Evolutionary conservation across 306 rosid species (phyloP), one percentile per base, ranked within the genome.

Genomic region (Phaseolus lunatus): DNA sequence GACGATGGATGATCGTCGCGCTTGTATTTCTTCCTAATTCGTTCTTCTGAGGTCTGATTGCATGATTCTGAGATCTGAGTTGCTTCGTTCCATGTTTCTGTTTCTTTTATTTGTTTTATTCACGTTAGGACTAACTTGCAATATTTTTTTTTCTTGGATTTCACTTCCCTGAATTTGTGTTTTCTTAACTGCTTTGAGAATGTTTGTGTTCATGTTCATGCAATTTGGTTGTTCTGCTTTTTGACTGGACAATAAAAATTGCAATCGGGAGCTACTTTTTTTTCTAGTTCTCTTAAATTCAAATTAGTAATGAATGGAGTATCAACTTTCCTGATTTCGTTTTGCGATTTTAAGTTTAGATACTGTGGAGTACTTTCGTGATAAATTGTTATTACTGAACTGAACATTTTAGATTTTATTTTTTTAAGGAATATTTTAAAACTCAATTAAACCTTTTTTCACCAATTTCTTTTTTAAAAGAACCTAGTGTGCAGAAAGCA

Each of bases 11-110:
- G 54, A 78, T 78, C 53, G 16, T 56, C 31, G 41, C 24, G 26
- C 24, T 12, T 39, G 1, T 41, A 24, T 39, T 73, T 23, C 13
- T 3, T 24, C 18, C 1, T 73, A 6, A 59, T 43, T 67, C 22
- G 29, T 39, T 44, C 0, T 4, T 73, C 18, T 57, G 35, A 57
- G 64, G 35, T 24, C 39, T 27, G 41, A 27, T 27, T 59, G 66
- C 12, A 20, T 59, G 18, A 16, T 61, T 61, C 43, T 29, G 54
- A 76, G 85, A 81, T 81, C 84, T 81, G 26, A 57, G 57, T 23
- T 15, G 18, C 80, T 73, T 45, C 6, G 29, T 61, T 15, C 5
- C 68, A 2, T 43, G 58, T 65, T 73, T 80, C 57, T 43, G 18
- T 41, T n/a, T 35, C 26, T 57, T 18, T 1, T 63, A 31, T 48